phyloP scores from a whole-genome alignment of 2,329 filamentous ascomycete genomes.

The Pseudogymnoascus sp. region DNA sequence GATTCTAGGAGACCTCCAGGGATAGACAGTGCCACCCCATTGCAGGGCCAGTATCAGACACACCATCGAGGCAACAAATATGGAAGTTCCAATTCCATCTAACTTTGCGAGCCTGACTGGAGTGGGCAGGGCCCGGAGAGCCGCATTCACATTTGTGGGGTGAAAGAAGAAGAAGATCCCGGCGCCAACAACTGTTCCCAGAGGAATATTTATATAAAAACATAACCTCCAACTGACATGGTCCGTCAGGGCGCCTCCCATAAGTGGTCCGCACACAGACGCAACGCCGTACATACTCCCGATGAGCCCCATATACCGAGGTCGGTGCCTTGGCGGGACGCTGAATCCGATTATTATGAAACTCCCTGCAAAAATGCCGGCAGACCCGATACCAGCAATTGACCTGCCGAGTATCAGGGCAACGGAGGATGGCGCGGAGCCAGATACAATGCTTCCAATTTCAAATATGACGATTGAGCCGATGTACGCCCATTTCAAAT shows the following conservation, averaged over 20 bases:
- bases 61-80: constrained; percentile 25
- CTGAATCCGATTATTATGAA: constrained; percentile 23
- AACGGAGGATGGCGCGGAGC: constrained; percentile 22
- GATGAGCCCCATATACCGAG: constrained; percentile 18
- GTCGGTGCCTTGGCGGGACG: constrained; percentile 19
- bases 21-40: constrained; percentile 39
- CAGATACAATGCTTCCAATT: constrained; percentile 26
- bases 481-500: constrained; percentile 24
- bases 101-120: constrained; percentile 42
- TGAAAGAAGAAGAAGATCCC: constrained; percentile 37
- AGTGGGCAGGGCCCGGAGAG: constrained; percentile 31
- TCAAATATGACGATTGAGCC: constrained; percentile 25
- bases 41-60: constrained; percentile 29
- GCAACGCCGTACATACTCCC: constrained; percentile 23
- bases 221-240: constrained; percentile 29
- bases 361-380: constrained; percentile 26
- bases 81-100: constrained; percentile 29
- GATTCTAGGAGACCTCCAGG: constrained; percentile 28
- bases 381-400: constrained; percentile 26
- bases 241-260: constrained; percentile 36
- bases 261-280: constrained; percentile 24
- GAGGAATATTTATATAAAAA: constrained; percentile 33
- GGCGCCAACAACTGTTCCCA: constrained; percentile 29
- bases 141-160: constrained; percentile 22
- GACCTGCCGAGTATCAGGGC: constrained; percentile 28